These are phyloP conservation scores for Yamadazyma epiphylla DNA, from an alignment of 1,139 yeast genomes.

Conservation along the genomic window DNA sequence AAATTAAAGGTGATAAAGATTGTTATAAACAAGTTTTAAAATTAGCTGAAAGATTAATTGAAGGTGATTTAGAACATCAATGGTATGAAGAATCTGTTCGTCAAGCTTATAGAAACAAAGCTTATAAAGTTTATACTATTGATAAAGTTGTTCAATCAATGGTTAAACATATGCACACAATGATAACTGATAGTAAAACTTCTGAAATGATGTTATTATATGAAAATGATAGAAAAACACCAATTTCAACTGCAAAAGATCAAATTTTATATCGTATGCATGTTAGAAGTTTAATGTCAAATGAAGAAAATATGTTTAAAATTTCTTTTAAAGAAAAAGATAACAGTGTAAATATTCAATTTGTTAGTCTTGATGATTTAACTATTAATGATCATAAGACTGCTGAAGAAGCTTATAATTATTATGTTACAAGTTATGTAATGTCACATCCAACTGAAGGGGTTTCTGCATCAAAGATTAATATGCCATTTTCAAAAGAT, in stretches of 20 bases:
- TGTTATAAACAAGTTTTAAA: constrained; percentile 75
- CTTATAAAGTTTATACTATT: constrained; percentile 86
- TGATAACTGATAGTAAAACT: constrained; percentile 77
- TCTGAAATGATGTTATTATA: constrained; percentile 77
- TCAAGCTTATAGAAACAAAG: constrained; percentile 91
- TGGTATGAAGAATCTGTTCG: constrained; percentile 95
- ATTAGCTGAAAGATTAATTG: constrained; percentile 73
- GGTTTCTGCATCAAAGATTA: constrained; percentile 73
- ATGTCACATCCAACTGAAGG: constrained; percentile 98
- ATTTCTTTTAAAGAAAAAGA: constrained; percentile 61
- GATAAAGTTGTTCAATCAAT: constrained; percentile 90
- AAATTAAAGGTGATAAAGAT: constrained; percentile 61
- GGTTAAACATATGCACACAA: constrained; percentile 81
- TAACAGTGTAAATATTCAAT: constrained; percentile 66
- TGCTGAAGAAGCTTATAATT: constrained; percentile 83
- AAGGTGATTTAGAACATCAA: constrained; percentile 90
- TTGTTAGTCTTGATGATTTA: constrained; percentile 81
- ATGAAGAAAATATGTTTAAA: constrained; percentile 91
- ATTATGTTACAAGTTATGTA: constrained; percentile 86
- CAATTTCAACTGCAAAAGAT: constrained; percentile 71
- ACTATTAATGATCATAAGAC: constrained; percentile 76
- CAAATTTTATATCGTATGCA: constrained; percentile 90
- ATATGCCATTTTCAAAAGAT: constrained; percentile 68
- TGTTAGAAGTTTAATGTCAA: constrained; percentile 74
- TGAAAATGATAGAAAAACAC: constrained; percentile 70